These are phyloP conservation scores for Kwoniella dejecticola DNA, from an alignment of 768 basidiomycete species.

Conservation along the genomic window DNA sequence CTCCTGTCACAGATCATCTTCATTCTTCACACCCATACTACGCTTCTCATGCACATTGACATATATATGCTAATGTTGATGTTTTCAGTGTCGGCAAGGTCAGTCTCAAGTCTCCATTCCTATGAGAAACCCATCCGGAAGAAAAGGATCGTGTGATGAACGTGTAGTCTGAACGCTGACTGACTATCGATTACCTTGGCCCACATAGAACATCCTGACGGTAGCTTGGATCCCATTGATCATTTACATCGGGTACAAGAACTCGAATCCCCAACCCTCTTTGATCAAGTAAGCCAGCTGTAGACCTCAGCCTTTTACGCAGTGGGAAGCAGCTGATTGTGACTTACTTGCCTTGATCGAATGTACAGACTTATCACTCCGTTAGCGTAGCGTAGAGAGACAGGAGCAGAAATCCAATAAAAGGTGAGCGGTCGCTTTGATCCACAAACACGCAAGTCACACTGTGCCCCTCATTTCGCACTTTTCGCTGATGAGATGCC, in stretches of 20 bases:
- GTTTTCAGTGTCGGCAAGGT: conserved; percentile 51
- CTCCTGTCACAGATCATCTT: not conserved
- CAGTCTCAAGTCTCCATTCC: conserved; percentile 21
- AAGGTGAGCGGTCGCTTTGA: not conserved
- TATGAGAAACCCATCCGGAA: too few relatives aligned
- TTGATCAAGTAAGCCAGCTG: conserved; percentile 82
- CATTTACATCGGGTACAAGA: conserved; percentile 90
- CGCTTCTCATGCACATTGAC: not conserved
- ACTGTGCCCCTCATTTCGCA: not conserved
- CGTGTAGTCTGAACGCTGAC: not conserved
- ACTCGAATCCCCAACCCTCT: conserved; percentile 90
- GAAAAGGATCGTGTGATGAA: not conserved
- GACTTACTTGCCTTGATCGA: not conserved
- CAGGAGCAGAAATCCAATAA: not conserved
- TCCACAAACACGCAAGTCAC: not conserved
- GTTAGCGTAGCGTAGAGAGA: conserved; percentile 66
- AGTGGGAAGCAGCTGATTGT: not conserved
- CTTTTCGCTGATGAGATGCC: too few relatives aligned
- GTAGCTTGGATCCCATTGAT: conserved; percentile 96
- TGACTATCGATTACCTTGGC: conserved; percentile 1
- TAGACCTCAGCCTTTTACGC: too few relatives aligned
- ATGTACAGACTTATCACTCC: conserved; percentile 83
- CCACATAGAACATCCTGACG: conserved; percentile 75
- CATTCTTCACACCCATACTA: not conserved
- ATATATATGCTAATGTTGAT: conserved; percentile 6